Conservation (phyloP, 2,329 filamentous ascomycete species). For the Xylaria sp. region DNA sequence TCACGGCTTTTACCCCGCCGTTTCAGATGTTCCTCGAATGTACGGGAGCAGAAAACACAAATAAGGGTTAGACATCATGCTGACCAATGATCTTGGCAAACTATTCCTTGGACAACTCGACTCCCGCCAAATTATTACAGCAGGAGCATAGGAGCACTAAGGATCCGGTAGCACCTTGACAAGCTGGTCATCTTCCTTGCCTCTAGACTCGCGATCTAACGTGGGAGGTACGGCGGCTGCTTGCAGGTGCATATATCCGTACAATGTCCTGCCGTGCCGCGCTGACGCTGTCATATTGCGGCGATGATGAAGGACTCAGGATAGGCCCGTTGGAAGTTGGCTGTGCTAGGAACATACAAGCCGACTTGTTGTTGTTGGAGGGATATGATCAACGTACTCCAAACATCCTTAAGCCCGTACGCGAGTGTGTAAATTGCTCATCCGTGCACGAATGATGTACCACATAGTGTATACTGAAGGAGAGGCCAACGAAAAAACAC, state of each 20-base stretch:
- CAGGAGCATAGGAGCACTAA: constrained; percentile 1
- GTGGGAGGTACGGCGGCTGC: constrained; percentile 24
- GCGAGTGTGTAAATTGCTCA: constrained; percentile 5
- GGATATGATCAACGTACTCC: constrained; percentile 4
- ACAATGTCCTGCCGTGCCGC: constrained; percentile 15
- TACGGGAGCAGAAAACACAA: background rate
- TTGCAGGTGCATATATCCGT: constrained; percentile 22
- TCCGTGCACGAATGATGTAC: constrained; percentile 16
- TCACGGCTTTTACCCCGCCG: constrained; percentile 6
- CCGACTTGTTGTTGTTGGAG: background rate
- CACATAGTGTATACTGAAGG: background rate
- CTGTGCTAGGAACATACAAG: constrained; percentile 2
- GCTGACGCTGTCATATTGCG: constrained; percentile 17
- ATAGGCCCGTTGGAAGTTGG: background rate
- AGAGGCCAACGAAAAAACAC: background rate
- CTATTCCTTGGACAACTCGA: background rate
- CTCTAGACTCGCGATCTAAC: constrained; percentile 16
- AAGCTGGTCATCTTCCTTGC: constrained; percentile 1
- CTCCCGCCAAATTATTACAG: background rate
- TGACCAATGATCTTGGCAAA: constrained; percentile 1
- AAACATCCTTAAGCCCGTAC: constrained; percentile 8
- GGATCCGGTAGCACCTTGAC: background rate
- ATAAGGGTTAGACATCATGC: background rate
- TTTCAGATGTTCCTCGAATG: background rate
- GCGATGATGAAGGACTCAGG: background rate